Base-by-base conservation (phyloP, 2,329 filamentous ascomycete species). In the Monosporascus sp. region DNA sequence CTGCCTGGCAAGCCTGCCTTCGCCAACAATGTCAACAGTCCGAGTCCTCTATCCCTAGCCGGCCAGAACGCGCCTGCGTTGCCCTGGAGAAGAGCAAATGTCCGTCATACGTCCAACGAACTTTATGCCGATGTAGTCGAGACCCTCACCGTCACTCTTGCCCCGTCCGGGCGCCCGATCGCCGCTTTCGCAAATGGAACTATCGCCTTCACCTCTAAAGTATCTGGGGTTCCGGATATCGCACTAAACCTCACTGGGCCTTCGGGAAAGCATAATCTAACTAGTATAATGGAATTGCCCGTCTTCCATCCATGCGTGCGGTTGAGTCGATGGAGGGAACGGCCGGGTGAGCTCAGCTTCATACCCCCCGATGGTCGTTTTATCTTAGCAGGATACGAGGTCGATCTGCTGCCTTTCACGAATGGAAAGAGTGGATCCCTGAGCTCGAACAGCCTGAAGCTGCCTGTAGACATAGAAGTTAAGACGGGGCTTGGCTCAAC, bases 291-390 rank as follows among this genome's bases (percentile, higher is more conserved):
- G 69, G 87, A 95, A 59, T 76, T 96, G 2, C 94, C 93, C 1
- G 91, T 97, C 0, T 99, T 99, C 63, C 94, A 99, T 68, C 94
- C 94, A 0, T 97, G 94, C 64, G 94, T 99, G 8, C 82, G 94
- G 19, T 76, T 99, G 3, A 88, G 87, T n/a, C 82, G 86, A 58
- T 99, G 94, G 94, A 87, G 87, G 62, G 90, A 96, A 63, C 83
- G 84, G 52, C 91, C 92, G 0, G 94, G 94, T 3, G 89, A 96
- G 59, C 77, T 99, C n/a, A 96, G 90, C 66, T 99, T 99, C 65
- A 84, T 99, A 14, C 94, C 94, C 2, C 94, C 94, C 0, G 94
- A 99, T 69, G 94, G 94, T 34, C 84, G 91, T 44, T 99, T 97
- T 69, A 88, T 96, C 41, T 79, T 99, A 19, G 92, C 91, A 34